Evolutionary conservation across 2,329 filamentous ascomycete species (phyloP).

Genomic region (Fusarium virguliforme): DNA sequence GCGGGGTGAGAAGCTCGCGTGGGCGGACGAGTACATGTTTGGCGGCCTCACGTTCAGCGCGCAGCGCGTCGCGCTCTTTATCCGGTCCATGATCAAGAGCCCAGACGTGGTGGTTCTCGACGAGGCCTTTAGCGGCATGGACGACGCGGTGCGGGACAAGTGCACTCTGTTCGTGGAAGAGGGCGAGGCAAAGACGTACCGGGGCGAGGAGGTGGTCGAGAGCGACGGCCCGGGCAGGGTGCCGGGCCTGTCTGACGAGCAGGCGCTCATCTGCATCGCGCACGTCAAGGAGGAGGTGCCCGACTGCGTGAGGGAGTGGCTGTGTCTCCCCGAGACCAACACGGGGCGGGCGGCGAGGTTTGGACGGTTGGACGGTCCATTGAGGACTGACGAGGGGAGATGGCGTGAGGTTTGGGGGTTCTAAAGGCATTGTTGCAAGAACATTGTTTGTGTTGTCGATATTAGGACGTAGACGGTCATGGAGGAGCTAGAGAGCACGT

Average conservation of each 20-base stretch:
- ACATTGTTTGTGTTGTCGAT: not conserved
- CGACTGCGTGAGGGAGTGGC: slow-evolving; percentile 84
- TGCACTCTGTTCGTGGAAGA: slow-evolving; percentile 85
- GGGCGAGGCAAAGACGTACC: slow-evolving; percentile 68
- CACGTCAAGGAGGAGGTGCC: slow-evolving; percentile 94
- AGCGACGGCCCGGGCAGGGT: slow-evolving; percentile 69
- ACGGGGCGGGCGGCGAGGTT: slow-evolving; percentile 74
- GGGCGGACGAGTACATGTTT: slow-evolving; percentile 79
- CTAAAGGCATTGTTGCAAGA: slow-evolving; percentile 1
- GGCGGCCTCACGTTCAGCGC: slow-evolving; percentile 84
- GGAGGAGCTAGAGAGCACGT: not conserved
- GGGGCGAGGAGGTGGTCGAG: slow-evolving; percentile 60
- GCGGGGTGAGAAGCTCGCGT: slow-evolving; percentile 62
- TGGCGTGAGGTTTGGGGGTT: slow-evolving; percentile 79
- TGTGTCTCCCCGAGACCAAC: slow-evolving; percentile 86
- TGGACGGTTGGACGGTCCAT: slow-evolving; percentile 74
- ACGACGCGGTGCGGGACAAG: slow-evolving; percentile 85
- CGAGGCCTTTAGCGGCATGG: slow-evolving; percentile 90
- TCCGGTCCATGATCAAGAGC: slow-evolving; percentile 85
- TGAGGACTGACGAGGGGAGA: slow-evolving; percentile 69
- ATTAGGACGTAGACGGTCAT: not conserved
- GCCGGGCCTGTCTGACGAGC: slow-evolving; percentile 75
- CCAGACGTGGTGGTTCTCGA: slow-evolving; percentile 89
- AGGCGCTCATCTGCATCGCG: slow-evolving; percentile 93
- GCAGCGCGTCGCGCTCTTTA: slow-evolving; percentile 88